Evolutionary conservation across 129 eudicot species (phyloP).

Genomic region (Calendula officinalis): DNA sequence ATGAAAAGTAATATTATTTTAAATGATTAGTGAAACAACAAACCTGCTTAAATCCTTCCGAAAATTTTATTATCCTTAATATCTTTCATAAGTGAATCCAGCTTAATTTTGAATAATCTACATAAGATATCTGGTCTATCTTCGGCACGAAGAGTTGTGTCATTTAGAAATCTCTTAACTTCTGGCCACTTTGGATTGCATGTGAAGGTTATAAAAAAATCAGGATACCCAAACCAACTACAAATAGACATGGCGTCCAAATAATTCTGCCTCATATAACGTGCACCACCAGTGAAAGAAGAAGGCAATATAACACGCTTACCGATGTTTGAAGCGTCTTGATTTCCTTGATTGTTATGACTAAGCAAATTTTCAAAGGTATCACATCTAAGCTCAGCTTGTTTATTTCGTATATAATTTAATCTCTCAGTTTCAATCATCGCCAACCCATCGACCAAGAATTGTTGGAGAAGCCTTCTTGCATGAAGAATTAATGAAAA

Average conservation of each 20-base stretch:
- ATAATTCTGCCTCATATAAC: conserved; percentile 16
- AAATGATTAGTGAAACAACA: not conserved
- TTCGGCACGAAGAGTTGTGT: not conserved
- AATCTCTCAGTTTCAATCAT: not conserved
- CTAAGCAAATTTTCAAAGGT: not conserved
- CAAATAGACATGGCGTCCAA: conserved; percentile 9
- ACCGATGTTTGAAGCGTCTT: not conserved
- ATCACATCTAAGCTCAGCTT: not conserved
- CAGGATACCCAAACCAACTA: not conserved
- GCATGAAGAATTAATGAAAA: not conserved
- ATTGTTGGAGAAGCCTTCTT: conserved; percentile 7
- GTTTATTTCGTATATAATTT: not conserved
- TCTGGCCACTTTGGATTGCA: not conserved
- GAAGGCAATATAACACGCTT: conserved; percentile 1
- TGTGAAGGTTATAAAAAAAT: not conserved
- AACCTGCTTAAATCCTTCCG: not conserved
- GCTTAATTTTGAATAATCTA: not conserved
- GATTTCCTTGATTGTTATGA: not conserved
- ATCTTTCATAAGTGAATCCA: not conserved
- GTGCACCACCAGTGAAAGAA: conserved; percentile 13
- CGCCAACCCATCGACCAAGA: conserved; percentile 18
- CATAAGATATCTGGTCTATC: not conserved
- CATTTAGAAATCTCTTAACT: not conserved
- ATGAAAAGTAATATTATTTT: too few species aligned
- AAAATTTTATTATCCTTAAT: not conserved